Base-by-base conservation (phyloP, 495 filamentous ascomycete genomes). In the Daldinia decipiens region DNA sequence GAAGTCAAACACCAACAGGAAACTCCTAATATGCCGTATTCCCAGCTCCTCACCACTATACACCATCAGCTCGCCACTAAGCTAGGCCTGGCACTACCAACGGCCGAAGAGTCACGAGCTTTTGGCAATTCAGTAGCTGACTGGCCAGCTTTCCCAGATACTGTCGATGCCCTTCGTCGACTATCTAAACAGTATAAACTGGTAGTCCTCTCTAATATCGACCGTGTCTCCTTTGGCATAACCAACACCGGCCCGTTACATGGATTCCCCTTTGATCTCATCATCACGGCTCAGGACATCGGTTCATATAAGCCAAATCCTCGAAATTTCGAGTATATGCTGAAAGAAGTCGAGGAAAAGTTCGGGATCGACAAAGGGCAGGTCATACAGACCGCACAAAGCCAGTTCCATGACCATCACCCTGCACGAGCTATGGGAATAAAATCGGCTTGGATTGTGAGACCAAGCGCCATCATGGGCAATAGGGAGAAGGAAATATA, bases 261-360 rank as follows among this genome's bases (percentile, higher is more conserved):
- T 27, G 85, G 78, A 24, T 77, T 80, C 0, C 66, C 75, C 1
- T 93, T 92, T 58, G 87, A 91, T 70, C 80, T 83, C 5, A 78
- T 90, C 34, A 84, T 87, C 74, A 90, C 88, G 5, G 90, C 90
- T n/a, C 81, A 91, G 76, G 86, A 89, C 52, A 82, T 91, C 31
- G 88, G 90, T 9, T 83, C 80, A 4, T 92, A 92, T 74, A 92
- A 91, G 78, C 90, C 90, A 0, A 84, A 86, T 63, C 67, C 80
- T 36, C 72, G 74, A 55, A 91, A 91, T 62, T 93, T 92, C 67
- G 78, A 83, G 59, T 87, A 87, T 54, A 76, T 91, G 79, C 71
- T 90, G 9, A 54, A 71, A 31, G 76, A 81, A 47, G 43, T 47
- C 19, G 11, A 47, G 43, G 43, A 24, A 4, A 19, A 2, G 43